Evolutionary conservation across 768 basidiomycete species (phyloP).

Genomic region (Hypsizygus marmoreus): DNA sequence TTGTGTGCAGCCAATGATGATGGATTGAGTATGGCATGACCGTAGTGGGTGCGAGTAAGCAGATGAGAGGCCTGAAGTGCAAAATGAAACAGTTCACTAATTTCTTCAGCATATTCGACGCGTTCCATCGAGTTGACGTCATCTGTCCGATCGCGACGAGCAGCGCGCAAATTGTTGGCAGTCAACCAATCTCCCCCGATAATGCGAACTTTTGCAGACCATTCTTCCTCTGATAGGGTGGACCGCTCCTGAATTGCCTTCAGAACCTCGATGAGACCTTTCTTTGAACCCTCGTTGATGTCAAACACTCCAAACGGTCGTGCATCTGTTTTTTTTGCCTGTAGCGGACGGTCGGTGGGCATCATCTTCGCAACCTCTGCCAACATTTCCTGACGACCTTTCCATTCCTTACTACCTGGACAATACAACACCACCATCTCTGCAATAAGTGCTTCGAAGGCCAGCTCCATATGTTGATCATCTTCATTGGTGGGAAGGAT

Average conservation of each 20-base stretch:
- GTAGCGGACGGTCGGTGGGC: slow-evolving; percentile 26
- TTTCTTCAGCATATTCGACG: too few species aligned
- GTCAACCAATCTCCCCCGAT: slow-evolving; percentile 32
- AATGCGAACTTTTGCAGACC: slow-evolving; percentile 21
- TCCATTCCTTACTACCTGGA: too few species aligned
- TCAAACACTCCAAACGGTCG: slow-evolving; percentile 29
- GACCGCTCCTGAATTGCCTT: slow-evolving; percentile 21
- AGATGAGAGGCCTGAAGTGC: slow-evolving; percentile 25
- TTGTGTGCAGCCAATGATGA: slow-evolving; percentile 26
- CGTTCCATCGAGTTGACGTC: slow-evolving; percentile 23
- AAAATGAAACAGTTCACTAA: slow-evolving; percentile 26
- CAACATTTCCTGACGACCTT: too few species aligned
- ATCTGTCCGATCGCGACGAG: slow-evolving; percentile 20
- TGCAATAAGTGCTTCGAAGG: too few species aligned
- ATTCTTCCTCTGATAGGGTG: slow-evolving; percentile 17
- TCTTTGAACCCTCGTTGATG: slow-evolving; percentile 32
- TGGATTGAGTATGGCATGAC: slow-evolving; percentile 23
- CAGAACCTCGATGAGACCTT: slow-evolving; percentile 24
- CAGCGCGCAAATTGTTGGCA: slow-evolving; percentile 23
- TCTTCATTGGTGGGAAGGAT: slow-evolving; percentile 20
- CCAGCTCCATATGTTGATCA: slow-evolving; percentile 15
- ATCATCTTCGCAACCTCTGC: too few species aligned
- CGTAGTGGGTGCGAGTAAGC: slow-evolving; percentile 25
- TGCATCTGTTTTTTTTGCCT: slow-evolving; percentile 22
- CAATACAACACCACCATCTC: too few species aligned